Evolutionary conservation across 345 rosid species (phyloP).

Genomic region (Mallotus nudiflorus): DNA sequence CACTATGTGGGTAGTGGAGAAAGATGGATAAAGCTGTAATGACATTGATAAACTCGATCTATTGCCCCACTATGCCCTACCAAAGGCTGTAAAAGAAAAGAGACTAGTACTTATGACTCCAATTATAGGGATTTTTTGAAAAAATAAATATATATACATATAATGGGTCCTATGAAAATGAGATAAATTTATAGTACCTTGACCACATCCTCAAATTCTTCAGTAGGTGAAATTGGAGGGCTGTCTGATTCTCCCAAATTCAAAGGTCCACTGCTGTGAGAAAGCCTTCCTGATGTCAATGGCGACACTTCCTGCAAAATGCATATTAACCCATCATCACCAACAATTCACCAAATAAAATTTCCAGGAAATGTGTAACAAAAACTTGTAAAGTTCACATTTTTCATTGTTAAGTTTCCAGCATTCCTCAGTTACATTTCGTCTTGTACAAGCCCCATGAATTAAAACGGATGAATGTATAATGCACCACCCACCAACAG

Average conservation of each 20-base stretch:
- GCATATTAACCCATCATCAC: too few relatives aligned
- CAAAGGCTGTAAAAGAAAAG: too few relatives aligned
- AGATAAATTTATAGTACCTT: slow-evolving; percentile 48
- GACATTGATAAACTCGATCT: background rate
- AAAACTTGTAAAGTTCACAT: background rate
- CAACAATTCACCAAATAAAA: too few relatives aligned
- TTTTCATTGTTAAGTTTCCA: background rate
- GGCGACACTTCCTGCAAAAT: slow-evolving; percentile 83
- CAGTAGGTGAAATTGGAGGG: slow-evolving; percentile 81
- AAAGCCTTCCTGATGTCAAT: slow-evolving; percentile 86
- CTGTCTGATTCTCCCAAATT: slow-evolving; percentile 65
- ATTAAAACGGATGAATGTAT: too few relatives aligned
- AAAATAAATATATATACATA: too few relatives aligned
- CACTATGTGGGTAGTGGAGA: background rate
- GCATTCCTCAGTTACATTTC: too few relatives aligned
- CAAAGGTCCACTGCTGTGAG: slow-evolving; percentile 93
- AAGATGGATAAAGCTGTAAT: slow-evolving; percentile 19
- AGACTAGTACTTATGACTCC: too few relatives aligned
- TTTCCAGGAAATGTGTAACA: background rate
- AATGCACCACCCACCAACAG: background rate
- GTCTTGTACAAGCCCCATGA: too few relatives aligned
- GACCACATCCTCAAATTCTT: slow-evolving; percentile 87
- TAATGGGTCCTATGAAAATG: background rate
- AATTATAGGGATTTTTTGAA: too few relatives aligned
- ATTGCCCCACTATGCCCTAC: background rate